Evolutionary conservation across 2,329 filamentous ascomycete genomes (phyloP).

Genomic region (Westerdykella ornata): DNA sequence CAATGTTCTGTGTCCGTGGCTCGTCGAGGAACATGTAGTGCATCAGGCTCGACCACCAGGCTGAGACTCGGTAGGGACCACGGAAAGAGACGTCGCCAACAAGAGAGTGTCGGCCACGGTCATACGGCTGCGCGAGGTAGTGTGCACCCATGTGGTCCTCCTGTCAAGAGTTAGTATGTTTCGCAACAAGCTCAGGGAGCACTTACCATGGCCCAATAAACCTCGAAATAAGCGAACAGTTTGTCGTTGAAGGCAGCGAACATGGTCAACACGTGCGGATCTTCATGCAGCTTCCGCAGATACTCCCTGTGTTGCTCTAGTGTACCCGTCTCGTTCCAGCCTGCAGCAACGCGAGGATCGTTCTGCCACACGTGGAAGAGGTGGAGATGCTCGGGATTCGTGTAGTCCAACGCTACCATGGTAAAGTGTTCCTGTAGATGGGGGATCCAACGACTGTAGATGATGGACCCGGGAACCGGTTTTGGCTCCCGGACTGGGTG

Average conservation of each 20-base stretch:
- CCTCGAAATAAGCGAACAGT: conserved; percentile 70
- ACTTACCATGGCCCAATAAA: conserved; percentile 66
- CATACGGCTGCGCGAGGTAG: conserved; percentile 50
- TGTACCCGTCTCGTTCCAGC: conserved; percentile 74
- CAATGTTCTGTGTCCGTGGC: conserved; percentile 48
- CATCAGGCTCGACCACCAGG: conserved; percentile 53
- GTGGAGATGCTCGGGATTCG: conserved; percentile 56
- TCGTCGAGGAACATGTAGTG: conserved; percentile 57
- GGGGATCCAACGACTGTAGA: conserved; percentile 74
- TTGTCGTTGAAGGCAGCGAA: conserved; percentile 65
- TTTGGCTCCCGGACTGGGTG: conserved; percentile 68
- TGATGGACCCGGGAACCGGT: conserved; percentile 60
- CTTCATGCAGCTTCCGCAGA: conserved; percentile 59
- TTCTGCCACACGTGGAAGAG: conserved; percentile 79
- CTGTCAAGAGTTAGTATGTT: conserved; percentile 20
- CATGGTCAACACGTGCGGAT: conserved; percentile 64
- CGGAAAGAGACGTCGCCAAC: conserved; percentile 52
- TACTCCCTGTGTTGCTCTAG: conserved; percentile 69
- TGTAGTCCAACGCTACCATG: conserved; percentile 66
- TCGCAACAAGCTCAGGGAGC: not conserved
- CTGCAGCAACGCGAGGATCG: conserved; percentile 70
- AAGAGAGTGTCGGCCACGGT: conserved; percentile 55
- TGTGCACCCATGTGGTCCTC: conserved; percentile 57
- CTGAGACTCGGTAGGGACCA: conserved; percentile 50
- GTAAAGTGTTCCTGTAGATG: conserved; percentile 70